Base-by-base conservation (phyloP, 345 rosid species). In the Acer saccharum region DNA sequence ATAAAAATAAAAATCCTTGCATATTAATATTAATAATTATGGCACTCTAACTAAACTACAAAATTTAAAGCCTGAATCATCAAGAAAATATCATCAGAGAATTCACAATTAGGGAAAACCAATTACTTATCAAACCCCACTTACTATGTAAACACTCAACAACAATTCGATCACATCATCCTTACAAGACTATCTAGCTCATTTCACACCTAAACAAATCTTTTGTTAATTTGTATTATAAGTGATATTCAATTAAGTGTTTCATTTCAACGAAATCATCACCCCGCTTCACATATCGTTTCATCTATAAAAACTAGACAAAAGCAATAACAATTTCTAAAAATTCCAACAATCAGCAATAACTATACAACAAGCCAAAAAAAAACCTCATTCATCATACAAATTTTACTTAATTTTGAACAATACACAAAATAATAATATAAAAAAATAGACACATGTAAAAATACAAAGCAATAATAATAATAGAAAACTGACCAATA, bases 401-500 rank as follows among this genome's bases (percentile, higher is more conserved):
- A 58, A 58, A 2, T 50, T 50, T 11, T 50, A 50, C 2, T 50
- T 50, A 50, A 43, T 43, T 43, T 43, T 43, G 46, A 43, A 43
- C 46, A 43, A 43, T 43, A 43, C 46, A 43, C 46, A 43, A 6
- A 43, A 43, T 6, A 43, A 43, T 43, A 43, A 43, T 8, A 6
- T 7, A 0, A 43, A 43, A 0, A 43, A 52, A 52, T 52, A 13
- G 57, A 12, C 4, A 13, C n/a, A 54, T 16, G 58, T 54, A 54
- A 54, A 11, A 43, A 44, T 3, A 7, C 17, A 27, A 39, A 18
- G 12, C 6, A 44, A 69, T 7, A 12, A 69, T 69, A 55, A 11
- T 7, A 27, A 64, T 11, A 50, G 4, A 60, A 39, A 52, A 81
- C 86, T 87, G 80, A 92, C 97, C 91, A 6, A 92, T 92, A 70